Conservation (phyloP, 2,329 filamentous ascomycete species). For the Clarireedia homoeocarpa region DNA sequence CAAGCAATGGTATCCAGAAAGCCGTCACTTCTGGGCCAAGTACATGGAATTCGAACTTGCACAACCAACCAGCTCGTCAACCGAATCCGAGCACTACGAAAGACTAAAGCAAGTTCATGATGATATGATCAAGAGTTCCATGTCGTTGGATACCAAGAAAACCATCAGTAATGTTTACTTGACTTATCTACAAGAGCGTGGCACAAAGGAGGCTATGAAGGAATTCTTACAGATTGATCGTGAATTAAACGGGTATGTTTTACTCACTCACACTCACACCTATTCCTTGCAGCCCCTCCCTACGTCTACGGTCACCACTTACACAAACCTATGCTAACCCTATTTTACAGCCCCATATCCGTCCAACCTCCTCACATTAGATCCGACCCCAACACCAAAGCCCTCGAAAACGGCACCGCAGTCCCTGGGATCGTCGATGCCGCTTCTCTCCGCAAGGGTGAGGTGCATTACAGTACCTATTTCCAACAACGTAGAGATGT, state of each 20-base stretch:
- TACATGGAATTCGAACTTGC: conserved; percentile 86
- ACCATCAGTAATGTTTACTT: conserved; percentile 75
- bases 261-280: neutral
- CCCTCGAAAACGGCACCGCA: conserved; percentile 35
- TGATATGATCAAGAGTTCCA: conserved; percentile 61
- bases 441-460: conserved; percentile 34
- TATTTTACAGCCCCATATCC: conserved; percentile 33
- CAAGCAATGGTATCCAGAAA: conserved; percentile 76
- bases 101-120: conserved; percentile 77
- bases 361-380: conserved; percentile 32
- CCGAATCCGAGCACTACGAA: conserved; percentile 57
- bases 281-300: too few species aligned
- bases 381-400: conserved; percentile 26
- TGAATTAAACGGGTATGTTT: conserved; percentile 72
- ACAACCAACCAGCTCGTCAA: conserved; percentile 61
- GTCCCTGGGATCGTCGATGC: conserved; percentile 35
- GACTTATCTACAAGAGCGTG: conserved; percentile 73
- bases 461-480: conserved; percentile 37
- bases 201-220: conserved; percentile 75
- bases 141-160: conserved; percentile 60
- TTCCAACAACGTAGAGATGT: conserved; percentile 30
- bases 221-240: conserved; percentile 77
- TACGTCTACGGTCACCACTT: too few species aligned
- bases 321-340: conserved; percentile 10
- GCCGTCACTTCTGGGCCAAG: conserved; percentile 79